Conservation (phyloP, 768 basidiomycete species). For the Pleurotus djamor region DNA sequence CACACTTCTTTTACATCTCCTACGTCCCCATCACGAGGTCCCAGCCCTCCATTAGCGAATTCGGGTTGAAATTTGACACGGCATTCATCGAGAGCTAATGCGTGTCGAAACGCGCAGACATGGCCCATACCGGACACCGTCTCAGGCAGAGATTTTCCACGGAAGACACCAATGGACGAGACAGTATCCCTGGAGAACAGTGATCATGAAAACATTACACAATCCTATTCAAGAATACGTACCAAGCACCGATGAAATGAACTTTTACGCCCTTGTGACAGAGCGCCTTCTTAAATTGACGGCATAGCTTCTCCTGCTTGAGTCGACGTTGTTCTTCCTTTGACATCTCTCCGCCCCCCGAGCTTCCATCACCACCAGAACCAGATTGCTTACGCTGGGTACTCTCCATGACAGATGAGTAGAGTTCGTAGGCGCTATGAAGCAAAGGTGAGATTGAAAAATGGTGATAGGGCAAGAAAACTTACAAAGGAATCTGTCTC, state of each 20-base stretch:
- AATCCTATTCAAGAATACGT: slow-evolving; percentile 1
- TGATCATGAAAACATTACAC: background rate
- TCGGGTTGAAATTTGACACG: slow-evolving; percentile 44
- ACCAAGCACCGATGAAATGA: slow-evolving; percentile 41
- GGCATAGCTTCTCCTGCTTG: slow-evolving; percentile 9
- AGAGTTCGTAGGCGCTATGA: background rate
- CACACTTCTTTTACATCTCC: slow-evolving; percentile 35
- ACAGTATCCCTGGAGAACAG: slow-evolving; percentile 44
- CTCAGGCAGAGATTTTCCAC: slow-evolving; percentile 23
- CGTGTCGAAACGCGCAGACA: slow-evolving; percentile 38
- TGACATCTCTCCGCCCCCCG: no score
- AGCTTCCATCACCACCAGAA: no score
- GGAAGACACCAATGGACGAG: slow-evolving; percentile 34
- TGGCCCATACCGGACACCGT: slow-evolving; percentile 18
- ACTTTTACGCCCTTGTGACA: slow-evolving; percentile 17
- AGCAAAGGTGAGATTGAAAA: background rate
- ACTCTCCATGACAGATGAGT: background rate
- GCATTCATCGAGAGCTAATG: slow-evolving; percentile 41
- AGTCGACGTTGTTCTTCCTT: background rate
- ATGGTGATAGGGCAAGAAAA: background rate
- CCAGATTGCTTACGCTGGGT: no score
- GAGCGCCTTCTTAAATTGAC: slow-evolving; percentile 1
- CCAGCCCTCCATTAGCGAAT: slow-evolving; percentile 25
- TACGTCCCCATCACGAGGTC: slow-evolving; percentile 9
- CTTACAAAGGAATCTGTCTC: slow-evolving; percentile 1